A percentile compares a stretch with the other conserved stretches of the same genome.
Evolutionary conservation across 2,329 filamentous ascomycete species (phyloP).

Genomic region (Colletotrichum sansevieriae): DNA sequence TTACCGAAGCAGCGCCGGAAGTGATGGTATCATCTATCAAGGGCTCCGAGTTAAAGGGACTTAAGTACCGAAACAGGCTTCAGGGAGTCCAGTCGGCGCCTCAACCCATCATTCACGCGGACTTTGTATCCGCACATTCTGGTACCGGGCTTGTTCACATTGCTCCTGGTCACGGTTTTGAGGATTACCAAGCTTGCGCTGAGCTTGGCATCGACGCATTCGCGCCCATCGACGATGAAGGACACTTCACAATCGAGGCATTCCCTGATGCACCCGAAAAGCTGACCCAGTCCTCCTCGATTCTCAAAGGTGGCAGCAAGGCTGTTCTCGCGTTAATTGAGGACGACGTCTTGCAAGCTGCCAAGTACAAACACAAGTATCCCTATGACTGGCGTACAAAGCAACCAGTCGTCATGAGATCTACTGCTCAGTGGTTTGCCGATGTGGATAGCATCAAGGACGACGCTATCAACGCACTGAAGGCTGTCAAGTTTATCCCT

Average conservation of each 20-base stretch:
- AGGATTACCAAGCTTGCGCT: constrained; percentile 89
- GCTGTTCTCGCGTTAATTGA: constrained; percentile 78
- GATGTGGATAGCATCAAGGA: constrained; percentile 88
- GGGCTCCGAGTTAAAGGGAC: constrained; percentile 74
- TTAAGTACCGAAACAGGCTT: constrained; percentile 79
- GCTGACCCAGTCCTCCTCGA: constrained; percentile 76
- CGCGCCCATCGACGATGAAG: constrained; percentile 86
- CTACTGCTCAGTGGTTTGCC: constrained; percentile 98
- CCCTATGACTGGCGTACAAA: constrained; percentile 99
- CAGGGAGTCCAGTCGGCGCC: constrained; percentile 66
- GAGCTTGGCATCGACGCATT: constrained; percentile 78
- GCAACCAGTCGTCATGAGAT: constrained; percentile 87
- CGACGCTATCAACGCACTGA: constrained; percentile 76
- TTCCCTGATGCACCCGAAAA: constrained; percentile 76
- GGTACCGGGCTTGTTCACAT: constrained; percentile 95
- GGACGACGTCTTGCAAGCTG: constrained; percentile 74
- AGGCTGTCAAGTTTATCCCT: constrained; percentile 83
- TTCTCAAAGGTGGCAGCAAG: constrained; percentile 77
- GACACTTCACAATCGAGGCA: constrained; percentile 83
- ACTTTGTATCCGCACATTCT: constrained; percentile 91
- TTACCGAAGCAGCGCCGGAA: constrained; percentile 57
- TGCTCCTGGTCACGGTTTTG: constrained; percentile 95
- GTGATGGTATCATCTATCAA: constrained; percentile 68
- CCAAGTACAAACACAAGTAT: constrained; percentile 89
- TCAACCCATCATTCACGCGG: constrained; percentile 83